These are phyloP conservation scores for Sapria himalayana DNA, from an alignment of 345 rosid genomes.

Conservation along the genomic window DNA sequence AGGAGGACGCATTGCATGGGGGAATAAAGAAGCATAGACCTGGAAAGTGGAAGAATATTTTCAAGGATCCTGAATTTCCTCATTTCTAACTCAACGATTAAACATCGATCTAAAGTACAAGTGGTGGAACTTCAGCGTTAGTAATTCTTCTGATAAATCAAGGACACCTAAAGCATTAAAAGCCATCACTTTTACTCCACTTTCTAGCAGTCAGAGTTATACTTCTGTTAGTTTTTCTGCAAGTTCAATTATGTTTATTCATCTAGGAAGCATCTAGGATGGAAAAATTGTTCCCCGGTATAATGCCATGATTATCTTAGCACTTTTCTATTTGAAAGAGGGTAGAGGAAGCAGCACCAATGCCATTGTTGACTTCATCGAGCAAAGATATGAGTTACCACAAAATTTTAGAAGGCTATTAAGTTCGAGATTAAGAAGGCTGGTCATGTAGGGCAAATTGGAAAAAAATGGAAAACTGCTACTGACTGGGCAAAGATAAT, in stretches of 20 bases:
- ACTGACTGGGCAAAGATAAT: constrained; percentile 22
- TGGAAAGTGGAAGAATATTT: constrained; percentile 84
- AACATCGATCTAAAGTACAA: constrained; percentile 89
- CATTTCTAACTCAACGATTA: constrained; percentile 40
- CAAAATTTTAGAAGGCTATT: constrained; percentile 38
- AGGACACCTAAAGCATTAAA: constrained; percentile 26
- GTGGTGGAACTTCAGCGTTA: constrained; percentile 63
- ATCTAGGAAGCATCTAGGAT: constrained; percentile 11
- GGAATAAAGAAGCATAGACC: constrained; percentile 55
- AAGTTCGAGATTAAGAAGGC: constrained; percentile 53
- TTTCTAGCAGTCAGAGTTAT: constrained; percentile 10
- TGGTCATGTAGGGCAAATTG: constrained; percentile 48
- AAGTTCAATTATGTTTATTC: constrained; percentile 12
- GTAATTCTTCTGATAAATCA: constrained; percentile 32
- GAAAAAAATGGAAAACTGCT: constrained; percentile 42
- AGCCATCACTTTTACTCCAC: constrained; percentile 5
- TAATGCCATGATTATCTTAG: constrained; percentile 52
- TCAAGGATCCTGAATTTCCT: constrained; percentile 50
- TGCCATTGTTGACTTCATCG: constrained; percentile 38
- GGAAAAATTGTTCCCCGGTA: constrained; percentile 24
- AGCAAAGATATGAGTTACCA: constrained; percentile 45
- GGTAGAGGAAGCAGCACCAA: constrained; percentile 28
- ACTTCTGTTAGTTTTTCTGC: constrained; percentile 21
- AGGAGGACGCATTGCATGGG: constrained; percentile 52
- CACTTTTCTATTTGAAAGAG: constrained; percentile 34